Percentiles rank a stretch among this genome's conserved stretches.
These are phyloP conservation scores for Neopestalotiopsis sp. DNA, from an alignment of 2,329 filamentous ascomycete genomes.

Conservation along the genomic window DNA sequence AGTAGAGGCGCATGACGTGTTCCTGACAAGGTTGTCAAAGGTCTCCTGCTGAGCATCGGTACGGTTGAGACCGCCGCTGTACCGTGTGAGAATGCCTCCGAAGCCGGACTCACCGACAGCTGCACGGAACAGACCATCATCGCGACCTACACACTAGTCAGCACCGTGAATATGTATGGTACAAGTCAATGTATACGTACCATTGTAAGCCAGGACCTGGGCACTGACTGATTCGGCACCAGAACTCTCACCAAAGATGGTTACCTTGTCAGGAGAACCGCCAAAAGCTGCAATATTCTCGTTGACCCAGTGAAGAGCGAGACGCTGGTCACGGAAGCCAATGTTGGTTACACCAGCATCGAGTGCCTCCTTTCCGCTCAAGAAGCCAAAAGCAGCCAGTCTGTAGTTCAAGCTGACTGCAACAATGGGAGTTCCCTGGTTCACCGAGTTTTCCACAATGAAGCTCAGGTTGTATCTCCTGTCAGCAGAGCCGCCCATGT, in stretches of 20 bases:
- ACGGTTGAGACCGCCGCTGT: conserved; percentile 35
- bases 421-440: conserved; percentile 52
- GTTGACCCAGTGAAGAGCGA: conserved; percentile 51
- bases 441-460: conserved; percentile 55
- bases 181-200: conserved; percentile 11
- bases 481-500: conserved; percentile 40
- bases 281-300: conserved; percentile 39
- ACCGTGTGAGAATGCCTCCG: conserved; percentile 36
- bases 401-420: conserved; percentile 55
- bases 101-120: conserved; percentile 49
- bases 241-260: conserved; percentile 52
- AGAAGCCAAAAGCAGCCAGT: conserved; percentile 52
- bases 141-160: conserved; percentile 33
- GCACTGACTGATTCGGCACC: conserved; percentile 48
- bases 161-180: not conserved
- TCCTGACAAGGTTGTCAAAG: conserved; percentile 35
- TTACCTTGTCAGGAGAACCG: conserved; percentile 45
- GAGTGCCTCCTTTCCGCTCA: conserved; percentile 45
- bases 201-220: conserved; percentile 50
- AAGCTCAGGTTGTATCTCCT: conserved; percentile 64
- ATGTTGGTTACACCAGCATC: conserved; percentile 50
- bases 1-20: conserved; percentile 34
- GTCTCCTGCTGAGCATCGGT: conserved; percentile 32
- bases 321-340: conserved; percentile 51
- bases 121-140: conserved; percentile 27